Conservation (phyloP, 768 basidiomycete genomes). For the Chalciporus pseudorubinellus region DNA sequence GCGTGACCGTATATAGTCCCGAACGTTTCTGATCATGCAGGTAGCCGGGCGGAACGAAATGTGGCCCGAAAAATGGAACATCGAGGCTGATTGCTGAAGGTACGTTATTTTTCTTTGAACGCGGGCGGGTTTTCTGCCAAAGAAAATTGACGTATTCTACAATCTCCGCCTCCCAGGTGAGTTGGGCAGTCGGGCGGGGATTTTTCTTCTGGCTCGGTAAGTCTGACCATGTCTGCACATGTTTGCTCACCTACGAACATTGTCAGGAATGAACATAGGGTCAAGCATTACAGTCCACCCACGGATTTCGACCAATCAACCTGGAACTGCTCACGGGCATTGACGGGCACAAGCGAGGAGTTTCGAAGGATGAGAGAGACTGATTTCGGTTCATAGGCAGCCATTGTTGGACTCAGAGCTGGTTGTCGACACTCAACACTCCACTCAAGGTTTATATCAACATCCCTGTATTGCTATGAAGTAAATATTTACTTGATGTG, state of each 20-base stretch:
- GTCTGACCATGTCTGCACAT: too few species aligned
- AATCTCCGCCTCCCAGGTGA: too few species aligned
- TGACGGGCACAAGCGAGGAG: too few species aligned
- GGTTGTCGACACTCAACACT: too few species aligned
- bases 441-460: too few species aligned
- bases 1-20: background rate
- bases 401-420: too few species aligned
- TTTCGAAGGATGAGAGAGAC: background rate
- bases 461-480: too few species aligned
- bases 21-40: constrained; percentile 3
- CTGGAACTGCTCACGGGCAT: background rate
- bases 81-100: background rate
- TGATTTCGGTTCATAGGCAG: too few species aligned
- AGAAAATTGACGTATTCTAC: constrained; percentile 8
- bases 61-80: constrained; percentile 21
- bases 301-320: background rate
- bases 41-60: constrained; percentile 21
- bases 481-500: too few species aligned
- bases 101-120: constrained; percentile 2
- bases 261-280: constrained; percentile 10
- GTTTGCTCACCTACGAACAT: too few species aligned
- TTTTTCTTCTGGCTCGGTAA: too few species aligned
- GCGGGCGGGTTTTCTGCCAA: constrained; percentile 1
- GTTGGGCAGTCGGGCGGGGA: too few species aligned
- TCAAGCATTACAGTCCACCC: background rate